Evolutionary conservation across 2,329 filamentous ascomycete genomes (phyloP), one percentile per base, ranked within the genome.

Genomic region (Ophiostoma populinum): DNA sequence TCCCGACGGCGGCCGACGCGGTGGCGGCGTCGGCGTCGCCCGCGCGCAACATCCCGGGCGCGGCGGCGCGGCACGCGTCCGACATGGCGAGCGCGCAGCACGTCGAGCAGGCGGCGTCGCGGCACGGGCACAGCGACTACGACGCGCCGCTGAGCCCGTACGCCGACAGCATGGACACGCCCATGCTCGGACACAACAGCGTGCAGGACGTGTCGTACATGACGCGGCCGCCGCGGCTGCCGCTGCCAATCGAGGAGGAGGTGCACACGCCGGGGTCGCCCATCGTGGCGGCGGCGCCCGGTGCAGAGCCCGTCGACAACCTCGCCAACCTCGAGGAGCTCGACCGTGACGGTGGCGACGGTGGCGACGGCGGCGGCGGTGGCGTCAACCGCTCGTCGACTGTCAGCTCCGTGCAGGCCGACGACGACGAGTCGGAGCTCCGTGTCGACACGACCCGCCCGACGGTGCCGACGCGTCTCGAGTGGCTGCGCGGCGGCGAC

Each of bases 161-260:
- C 16, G 46, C 50, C 32, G 53, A 58, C 44, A 51, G 50, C 33
- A 40, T 48, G 42, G 61, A 67, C 30, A 46, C 55, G 20, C 54
- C 58, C 26, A 55, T 65, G 42, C 51, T 65, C 33, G 56, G 62
- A 37, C 65, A 65, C 42, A 67, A 56, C 53, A 75, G 71, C 47
- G 54, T 75, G 44, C 72, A 70, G 43, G 69, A 72, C 45, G 67
- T 75, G 59, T 64, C 65, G 28, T 76, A 75, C 48, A 57, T 70
- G 48, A 62, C 66, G 39, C 68, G 79, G n/a, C 87, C 87, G 30
- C 87, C 87, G 34, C 78, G 87, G 41, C 63, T 95, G 48, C 87
- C 87, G 39, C 70, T 95, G 40, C 86, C 87, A 36, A 94, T 95
- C 47, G 85, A 92, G 48, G 82, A 94, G 61, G 85, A 92, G 52